Percentiles rank a stretch among this genome's conserved stretches.
These are phyloP conservation scores for Hyaloperonospora brassicae DNA, from an alignment of 352 stramenopile species.

Conservation along the genomic window DNA sequence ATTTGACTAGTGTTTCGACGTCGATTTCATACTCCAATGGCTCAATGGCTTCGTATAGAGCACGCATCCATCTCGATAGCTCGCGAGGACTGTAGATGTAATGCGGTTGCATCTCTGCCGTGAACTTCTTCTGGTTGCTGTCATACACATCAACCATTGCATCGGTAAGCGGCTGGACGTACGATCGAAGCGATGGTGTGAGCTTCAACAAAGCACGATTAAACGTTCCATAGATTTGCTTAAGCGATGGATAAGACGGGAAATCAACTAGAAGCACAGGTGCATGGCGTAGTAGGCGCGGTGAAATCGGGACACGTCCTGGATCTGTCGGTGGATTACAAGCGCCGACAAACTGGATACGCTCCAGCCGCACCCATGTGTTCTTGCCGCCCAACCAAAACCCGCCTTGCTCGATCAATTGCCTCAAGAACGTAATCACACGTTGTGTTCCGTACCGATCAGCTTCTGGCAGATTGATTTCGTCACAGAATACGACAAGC, in stretches of 20 bases:
- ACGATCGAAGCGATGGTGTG: slow-evolving; percentile 94
- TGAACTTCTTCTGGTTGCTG: slow-evolving; percentile 94
- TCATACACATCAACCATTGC: slow-evolving; percentile 99
- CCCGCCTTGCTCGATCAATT: slow-evolving; percentile 95
- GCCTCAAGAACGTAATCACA: slow-evolving; percentile 98
- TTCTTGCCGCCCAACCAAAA: slow-evolving; percentile 86
- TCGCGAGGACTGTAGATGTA: slow-evolving; percentile 99
- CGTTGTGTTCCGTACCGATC: slow-evolving; percentile 98
- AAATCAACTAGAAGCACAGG: slow-evolving; percentile 99
- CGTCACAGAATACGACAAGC: slow-evolving; percentile 99
- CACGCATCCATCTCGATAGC: slow-evolving; percentile 97
- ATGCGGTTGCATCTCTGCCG: slow-evolving; percentile 90
- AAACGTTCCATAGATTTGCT: slow-evolving; percentile 99
- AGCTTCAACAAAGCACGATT: slow-evolving; percentile 97
- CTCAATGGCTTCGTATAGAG: slow-evolving; percentile 97
- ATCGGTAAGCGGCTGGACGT: slow-evolving; percentile 94
- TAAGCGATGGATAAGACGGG: slow-evolving; percentile 90
- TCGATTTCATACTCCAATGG: slow-evolving; percentile 92
- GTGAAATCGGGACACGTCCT: slow-evolving; percentile 93
- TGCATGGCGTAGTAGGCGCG: slow-evolving; percentile 96
- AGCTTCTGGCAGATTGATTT: slow-evolving; percentile 98
- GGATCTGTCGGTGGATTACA: slow-evolving; percentile 99
- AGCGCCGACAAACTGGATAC: slow-evolving; percentile 95
- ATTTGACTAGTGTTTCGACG: slow-evolving; percentile 93
- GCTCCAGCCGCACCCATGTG: slow-evolving; percentile 87